Evolutionary conservation across 2,329 filamentous ascomycete species (phyloP).

Genomic region (Botrytis fragariae): DNA sequence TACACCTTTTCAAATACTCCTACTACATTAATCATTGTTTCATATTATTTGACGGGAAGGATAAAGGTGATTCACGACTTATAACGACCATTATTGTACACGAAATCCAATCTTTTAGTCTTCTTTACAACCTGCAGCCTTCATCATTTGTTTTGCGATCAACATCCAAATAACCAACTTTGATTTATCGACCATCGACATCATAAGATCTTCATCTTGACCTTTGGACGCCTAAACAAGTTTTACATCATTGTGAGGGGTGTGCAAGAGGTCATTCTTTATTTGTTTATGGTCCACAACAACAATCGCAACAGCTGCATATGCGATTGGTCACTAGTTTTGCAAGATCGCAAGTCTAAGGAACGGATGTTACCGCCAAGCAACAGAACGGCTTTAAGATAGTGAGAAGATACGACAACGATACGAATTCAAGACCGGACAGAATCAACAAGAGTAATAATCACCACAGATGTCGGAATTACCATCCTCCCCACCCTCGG

Average conservation of each 20-base stretch:
- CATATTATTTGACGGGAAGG: slow-evolving; percentile 6
- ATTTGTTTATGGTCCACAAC: slow-evolving; percentile 14
- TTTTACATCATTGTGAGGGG: not conserved
- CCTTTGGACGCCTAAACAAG: not conserved
- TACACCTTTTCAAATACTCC: not conserved
- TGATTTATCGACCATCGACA: not conserved
- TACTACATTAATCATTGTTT: slow-evolving; percentile 15
- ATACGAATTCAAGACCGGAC: slow-evolving; percentile 3
- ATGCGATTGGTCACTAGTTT: not conserved
- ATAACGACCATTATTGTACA: slow-evolving; percentile 15
- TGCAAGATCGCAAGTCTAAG: slow-evolving; percentile 9
- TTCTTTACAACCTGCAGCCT: not conserved
- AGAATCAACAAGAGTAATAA: slow-evolving; percentile 24
- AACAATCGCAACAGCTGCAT: slow-evolving; percentile 7
- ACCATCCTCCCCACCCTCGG: slow-evolving; percentile 60
- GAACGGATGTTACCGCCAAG: slow-evolving; percentile 20
- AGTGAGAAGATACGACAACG: slow-evolving; percentile 19
- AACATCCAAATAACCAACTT: not conserved
- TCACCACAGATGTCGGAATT: slow-evolving; percentile 45
- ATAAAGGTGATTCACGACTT: slow-evolving; percentile 19
- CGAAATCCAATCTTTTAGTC: slow-evolving; percentile 3
- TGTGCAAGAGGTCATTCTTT: not conserved
- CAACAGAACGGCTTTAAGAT: slow-evolving; percentile 15
- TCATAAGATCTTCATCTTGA: not conserved
- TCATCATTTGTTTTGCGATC: not conserved